Conservation (phyloP, 2,329 filamentous ascomycete species). For the Thelonectria blattea region DNA sequence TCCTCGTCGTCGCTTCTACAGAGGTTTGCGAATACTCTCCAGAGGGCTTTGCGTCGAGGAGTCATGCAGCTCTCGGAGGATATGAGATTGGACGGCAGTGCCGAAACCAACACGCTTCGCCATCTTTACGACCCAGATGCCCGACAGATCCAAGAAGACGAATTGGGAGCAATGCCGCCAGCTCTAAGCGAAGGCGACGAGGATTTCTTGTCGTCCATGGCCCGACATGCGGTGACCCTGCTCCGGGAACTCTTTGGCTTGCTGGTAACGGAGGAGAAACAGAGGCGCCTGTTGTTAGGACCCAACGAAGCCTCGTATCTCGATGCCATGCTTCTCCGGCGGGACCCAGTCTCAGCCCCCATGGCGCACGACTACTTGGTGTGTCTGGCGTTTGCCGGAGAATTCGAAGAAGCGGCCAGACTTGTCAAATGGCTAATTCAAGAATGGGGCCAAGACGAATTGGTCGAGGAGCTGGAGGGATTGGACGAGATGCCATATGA, state of each 20-base stretch:
- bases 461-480: slow-evolving; percentile 45
- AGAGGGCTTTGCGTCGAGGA: slow-evolving; percentile 38
- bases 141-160: slow-evolving; percentile 17
- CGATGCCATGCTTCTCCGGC: slow-evolving; percentile 43
- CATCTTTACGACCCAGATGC: slow-evolving; percentile 27
- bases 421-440: slow-evolving; percentile 65
- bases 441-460: slow-evolving; percentile 48
- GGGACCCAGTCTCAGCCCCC: slow-evolving; percentile 46
- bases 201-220: slow-evolving; percentile 22
- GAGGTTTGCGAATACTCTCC: slow-evolving; percentile 34
- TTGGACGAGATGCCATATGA: slow-evolving; percentile 43
- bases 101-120: slow-evolving; percentile 19
- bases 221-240: slow-evolving; percentile 29
- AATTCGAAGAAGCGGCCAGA: slow-evolving; percentile 62
- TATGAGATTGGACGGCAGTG: slow-evolving; percentile 20
- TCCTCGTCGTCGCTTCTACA: slow-evolving; percentile 33
- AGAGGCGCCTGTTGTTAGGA: slow-evolving; percentile 27
- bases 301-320: slow-evolving; percentile 37
- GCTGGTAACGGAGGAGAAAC: slow-evolving; percentile 36
- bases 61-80: slow-evolving; percentile 29
- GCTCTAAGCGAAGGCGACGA: background rate
- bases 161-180: slow-evolving; percentile 6
- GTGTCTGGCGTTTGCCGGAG: slow-evolving; percentile 65
- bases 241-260: slow-evolving; percentile 39
- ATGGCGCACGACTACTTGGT: slow-evolving; percentile 65